Percentiles rank a stretch among this genome's conserved stretches.
Conservation (phyloP, 352 stramenopile species). For the Phytophthora litchii region DNA sequence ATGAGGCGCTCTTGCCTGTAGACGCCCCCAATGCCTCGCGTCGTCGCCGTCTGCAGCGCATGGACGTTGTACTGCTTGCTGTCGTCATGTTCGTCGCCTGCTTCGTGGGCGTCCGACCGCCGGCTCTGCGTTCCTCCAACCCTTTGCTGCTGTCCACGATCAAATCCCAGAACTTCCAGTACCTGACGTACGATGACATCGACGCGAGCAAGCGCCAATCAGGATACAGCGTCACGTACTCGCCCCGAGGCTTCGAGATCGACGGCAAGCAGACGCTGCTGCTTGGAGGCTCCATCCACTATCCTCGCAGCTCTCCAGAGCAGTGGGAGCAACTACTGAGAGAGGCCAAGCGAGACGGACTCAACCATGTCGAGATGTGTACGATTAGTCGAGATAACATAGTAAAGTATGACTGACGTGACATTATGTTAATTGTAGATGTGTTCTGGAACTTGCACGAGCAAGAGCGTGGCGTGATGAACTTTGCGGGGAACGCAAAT, state of each 20-base stretch:
- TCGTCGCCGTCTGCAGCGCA: constrained; percentile 42
- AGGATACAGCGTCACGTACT: constrained; percentile 60
- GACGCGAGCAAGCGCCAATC: constrained; percentile 35
- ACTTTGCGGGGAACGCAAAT: constrained; percentile 55
- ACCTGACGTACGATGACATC: constrained; percentile 71
- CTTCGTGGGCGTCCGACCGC: constrained; percentile 54
- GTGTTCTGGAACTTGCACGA: constrained; percentile 81
- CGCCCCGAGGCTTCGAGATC: constrained; percentile 61
- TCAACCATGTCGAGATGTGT: constrained; percentile 83
- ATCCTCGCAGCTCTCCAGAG: constrained; percentile 49
- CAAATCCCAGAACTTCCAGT: constrained; percentile 24
- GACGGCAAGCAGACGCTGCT: constrained; percentile 62
- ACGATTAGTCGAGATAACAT: constrained; percentile 19
- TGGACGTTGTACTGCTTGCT: constrained; percentile 53
- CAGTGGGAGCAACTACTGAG: constrained; percentile 66
- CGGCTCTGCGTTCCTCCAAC: constrained; percentile 49
- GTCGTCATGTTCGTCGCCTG: constrained; percentile 57
- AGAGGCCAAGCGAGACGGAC: constrained; percentile 71
- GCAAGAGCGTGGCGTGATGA: constrained; percentile 52
- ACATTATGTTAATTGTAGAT: constrained; percentile 37
- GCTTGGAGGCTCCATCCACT: constrained; percentile 74
- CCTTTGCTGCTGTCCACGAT: constrained; percentile 25
- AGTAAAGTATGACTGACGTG: neutral
- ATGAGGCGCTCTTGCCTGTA: constrained; percentile 31
- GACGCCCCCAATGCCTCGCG: constrained; percentile 7